A percentile compares a stretch with the other conserved stretches of the same genome.
phyloP scores from a whole-genome alignment of 192 early-diverging fungal species.

The Linnemannia exigua region DNA sequence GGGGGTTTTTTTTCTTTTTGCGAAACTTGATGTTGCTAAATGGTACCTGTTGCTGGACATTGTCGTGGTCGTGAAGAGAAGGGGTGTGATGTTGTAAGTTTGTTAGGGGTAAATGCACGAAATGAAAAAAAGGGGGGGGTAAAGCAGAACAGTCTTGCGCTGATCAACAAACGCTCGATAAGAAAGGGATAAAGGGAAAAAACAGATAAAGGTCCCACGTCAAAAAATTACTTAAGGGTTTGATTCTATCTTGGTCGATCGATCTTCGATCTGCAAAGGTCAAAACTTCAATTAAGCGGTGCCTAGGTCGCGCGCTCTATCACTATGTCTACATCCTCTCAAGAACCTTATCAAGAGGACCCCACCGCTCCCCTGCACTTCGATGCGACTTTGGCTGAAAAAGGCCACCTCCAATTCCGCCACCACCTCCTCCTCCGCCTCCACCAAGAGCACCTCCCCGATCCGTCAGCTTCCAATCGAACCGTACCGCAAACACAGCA shows the following conservation, averaged over 20 bases:
- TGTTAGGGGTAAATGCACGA: background rate
- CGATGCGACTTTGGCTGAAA: background rate
- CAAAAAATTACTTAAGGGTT: slow-evolving; percentile 21
- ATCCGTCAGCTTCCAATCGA: slow-evolving; percentile 60
- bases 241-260: background rate
- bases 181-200: background rate
- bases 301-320: background rate
- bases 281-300: no score
- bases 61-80: background rate
- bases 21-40: no score
- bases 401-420: background rate
- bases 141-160: background rate
- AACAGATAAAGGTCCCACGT: background rate
- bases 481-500: slow-evolving; percentile 63
- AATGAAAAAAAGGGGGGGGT: background rate
- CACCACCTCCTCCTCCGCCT: background rate
- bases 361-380: slow-evolving; percentile 20
- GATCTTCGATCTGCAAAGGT: no score
- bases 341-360: slow-evolving; percentile 37
- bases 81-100: background rate
- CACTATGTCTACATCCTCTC: slow-evolving; percentile 13
- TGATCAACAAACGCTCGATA: background rate
- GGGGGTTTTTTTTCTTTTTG: no score
- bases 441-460: slow-evolving; percentile 17
- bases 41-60: slow-evolving; percentile 34